Percentiles rank a stretch among this genome's conserved stretches.
phyloP scores from a whole-genome alignment of 2,329 filamentous ascomycete genomes.

The Xylariaceae sp. region DNA sequence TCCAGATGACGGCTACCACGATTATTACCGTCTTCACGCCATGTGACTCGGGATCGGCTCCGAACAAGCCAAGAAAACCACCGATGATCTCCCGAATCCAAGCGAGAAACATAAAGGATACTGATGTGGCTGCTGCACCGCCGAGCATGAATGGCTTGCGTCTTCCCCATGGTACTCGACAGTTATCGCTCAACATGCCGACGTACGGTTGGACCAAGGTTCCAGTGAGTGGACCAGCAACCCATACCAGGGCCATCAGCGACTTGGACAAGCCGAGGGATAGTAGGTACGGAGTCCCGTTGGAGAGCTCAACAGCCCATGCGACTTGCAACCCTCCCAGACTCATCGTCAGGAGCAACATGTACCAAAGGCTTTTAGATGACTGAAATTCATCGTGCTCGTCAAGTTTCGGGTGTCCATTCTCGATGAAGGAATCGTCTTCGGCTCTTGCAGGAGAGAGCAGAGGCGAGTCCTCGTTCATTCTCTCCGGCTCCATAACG shows the following conservation, averaged over 20 bases:
- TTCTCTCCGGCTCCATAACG: constrained; percentile 26
- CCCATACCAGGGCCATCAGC: constrained; percentile 82
- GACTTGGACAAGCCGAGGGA: constrained; percentile 83
- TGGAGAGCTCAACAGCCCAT: constrained; percentile 93
- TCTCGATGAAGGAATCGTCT: constrained; percentile 41
- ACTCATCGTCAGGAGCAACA: constrained; percentile 82
- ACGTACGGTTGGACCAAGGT: constrained; percentile 81
- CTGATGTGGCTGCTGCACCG: constrained; percentile 67
- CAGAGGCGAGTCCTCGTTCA: constrained; percentile 53
- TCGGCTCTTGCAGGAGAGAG: constrained; percentile 46
- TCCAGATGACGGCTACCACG: constrained; percentile 77
- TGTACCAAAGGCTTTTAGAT: constrained; percentile 82
- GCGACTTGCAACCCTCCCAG: constrained; percentile 91
- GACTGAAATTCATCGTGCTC: constrained; percentile 56
- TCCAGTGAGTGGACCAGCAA: constrained; percentile 78
- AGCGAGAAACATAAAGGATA: constrained; percentile 69
- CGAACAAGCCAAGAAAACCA: constrained; percentile 70
- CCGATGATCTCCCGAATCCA: constrained; percentile 75
- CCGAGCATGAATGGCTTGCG: constrained; percentile 80
- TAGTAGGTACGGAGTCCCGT: constrained; percentile 83
- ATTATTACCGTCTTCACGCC: constrained; percentile 70
- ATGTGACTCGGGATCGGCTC: constrained; percentile 65
- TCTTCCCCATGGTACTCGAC: constrained; percentile 73
- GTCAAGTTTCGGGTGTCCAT: constrained; percentile 38
- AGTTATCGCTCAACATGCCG: constrained; percentile 79